phyloP scores from a whole-genome alignment of 2,329 filamentous ascomycete species.

The Ophiostoma triangulosporum region DNA sequence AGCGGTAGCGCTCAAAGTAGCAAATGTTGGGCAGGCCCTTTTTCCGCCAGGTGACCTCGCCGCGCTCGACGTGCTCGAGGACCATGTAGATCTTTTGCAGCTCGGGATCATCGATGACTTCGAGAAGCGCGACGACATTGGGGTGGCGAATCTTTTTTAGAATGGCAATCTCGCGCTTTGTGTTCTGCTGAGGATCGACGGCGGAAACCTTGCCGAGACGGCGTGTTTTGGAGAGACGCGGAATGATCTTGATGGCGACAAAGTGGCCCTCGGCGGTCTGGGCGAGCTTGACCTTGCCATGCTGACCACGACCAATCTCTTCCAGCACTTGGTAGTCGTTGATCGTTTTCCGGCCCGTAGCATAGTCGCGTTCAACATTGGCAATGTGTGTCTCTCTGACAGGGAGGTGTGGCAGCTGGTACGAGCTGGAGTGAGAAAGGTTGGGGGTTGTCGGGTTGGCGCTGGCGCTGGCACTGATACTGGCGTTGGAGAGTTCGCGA shows the following conservation, averaged over 20 bases:
- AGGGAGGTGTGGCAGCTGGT: conserved; percentile 56
- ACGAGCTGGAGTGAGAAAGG: conserved; percentile 51
- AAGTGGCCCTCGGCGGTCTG: conserved; percentile 59
- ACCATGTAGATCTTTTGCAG: conserved; percentile 98
- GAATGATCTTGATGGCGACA: conserved; percentile 97
- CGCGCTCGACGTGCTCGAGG: conserved; percentile 84
- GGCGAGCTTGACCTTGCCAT: conserved; percentile 95
- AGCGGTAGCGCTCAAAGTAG: conserved; percentile 64
- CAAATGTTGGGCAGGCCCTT: conserved; percentile 76
- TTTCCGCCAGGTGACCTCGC: conserved; percentile 88
- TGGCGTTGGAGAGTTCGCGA: not conserved
- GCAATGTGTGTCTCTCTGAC: conserved; percentile 84
- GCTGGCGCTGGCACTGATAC: not conserved
- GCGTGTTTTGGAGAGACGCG: conserved; percentile 84
- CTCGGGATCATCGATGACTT: conserved; percentile 94
- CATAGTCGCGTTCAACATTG: conserved; percentile 74
- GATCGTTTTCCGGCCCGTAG: conserved; percentile 88
- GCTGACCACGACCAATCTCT: conserved; percentile 88
- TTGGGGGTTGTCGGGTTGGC: conserved; percentile 33
- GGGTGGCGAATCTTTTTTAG: conserved; percentile 95
- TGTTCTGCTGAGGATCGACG: conserved; percentile 57
- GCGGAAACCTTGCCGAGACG: conserved; percentile 73
- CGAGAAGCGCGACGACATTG: conserved; percentile 90
- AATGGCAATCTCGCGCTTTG: conserved; percentile 93
- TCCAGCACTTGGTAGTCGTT: conserved; percentile 97